Evolutionary conservation across 2,329 filamentous ascomycete species (phyloP), one percentile per base, ranked within the genome.

Genomic region (Passalora sequoiae): DNA sequence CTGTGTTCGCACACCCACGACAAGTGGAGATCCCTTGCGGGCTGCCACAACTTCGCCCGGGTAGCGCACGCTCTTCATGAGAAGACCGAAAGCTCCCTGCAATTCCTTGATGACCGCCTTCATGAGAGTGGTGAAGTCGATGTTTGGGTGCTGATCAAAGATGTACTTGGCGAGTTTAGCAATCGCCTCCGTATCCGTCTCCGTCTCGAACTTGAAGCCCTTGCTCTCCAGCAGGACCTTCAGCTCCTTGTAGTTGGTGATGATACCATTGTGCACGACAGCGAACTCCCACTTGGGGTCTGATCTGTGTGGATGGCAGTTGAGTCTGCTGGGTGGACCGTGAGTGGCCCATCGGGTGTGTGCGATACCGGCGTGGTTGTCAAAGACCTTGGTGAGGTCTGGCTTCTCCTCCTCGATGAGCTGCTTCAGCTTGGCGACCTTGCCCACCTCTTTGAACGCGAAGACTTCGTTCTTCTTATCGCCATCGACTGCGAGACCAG

Each of bases 191-290:
- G 92, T 98, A 66, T 98, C 92, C 57, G 92, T 98, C 72, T 98
- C 91, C 40, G 92, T 98, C 82, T 98, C 92, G 68, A 98, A 98
- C 65, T 83, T 85, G 82, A 95, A 94, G 66, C 92, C 92, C 80
- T 97, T 98, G 76, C 78, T 78, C 72, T 84, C 80, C 58, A 98
- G 79, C 53, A 98, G 82, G 51, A 85, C 87, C 81, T 91, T 95
- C 62, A 98, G 76, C 74, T 98, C 92, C 79, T 98, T 98, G 81
- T 98, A 98, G 80, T 98, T 98, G 75, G 92, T 98, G 72, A 98
- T 98, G 78, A 98, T 98, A 66, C 92, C 92, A 73, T 98, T 98
- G 84, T 98, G 92, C 50, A 97, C 92, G 60, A 98, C 83, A 56
- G 87, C 79, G 70, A 98, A 98, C 73, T 98, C 86, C 89, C 91